Conservation (phyloP, 2,329 filamentous ascomycete species). For the Fusarium buxicola region DNA sequence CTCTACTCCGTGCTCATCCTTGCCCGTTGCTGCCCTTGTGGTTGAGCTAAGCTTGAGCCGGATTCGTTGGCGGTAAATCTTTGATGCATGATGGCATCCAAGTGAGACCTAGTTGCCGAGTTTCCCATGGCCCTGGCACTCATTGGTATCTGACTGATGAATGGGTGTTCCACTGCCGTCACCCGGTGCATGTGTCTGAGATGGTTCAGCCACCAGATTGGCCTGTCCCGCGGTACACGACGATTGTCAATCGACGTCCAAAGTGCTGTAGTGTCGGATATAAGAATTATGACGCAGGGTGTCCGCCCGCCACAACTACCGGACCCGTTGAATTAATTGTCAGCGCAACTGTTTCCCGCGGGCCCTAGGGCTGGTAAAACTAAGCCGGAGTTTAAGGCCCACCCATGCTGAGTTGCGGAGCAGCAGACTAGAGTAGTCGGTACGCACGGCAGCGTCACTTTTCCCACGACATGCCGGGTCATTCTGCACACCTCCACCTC, state of each 20-base stretch:
- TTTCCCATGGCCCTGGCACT: conserved; percentile 19
- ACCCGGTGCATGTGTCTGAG: conserved; percentile 1
- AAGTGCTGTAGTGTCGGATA: conserved; percentile 1
- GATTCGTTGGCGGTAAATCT: conserved; percentile 24
- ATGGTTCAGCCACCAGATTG: conserved; percentile 1
- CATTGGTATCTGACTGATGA: conserved; percentile 6
- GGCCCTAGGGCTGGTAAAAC: conserved; percentile 33
- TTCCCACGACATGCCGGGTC: conserved; percentile 33
- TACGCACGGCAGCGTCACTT: conserved; percentile 24
- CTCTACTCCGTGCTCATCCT: conserved; percentile 18
- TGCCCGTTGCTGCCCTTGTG: conserved; percentile 10
- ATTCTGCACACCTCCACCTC: conserved; percentile 23
- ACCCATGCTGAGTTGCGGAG: conserved; percentile 4
- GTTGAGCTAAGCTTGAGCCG: conserved; percentile 27
- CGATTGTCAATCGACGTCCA: background rate
- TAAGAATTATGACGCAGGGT: conserved; percentile 24
- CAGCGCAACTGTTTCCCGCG: conserved; percentile 16
- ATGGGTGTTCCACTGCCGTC: conserved; percentile 14
- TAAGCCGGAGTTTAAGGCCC: conserved; percentile 30
- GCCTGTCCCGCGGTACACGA: background rate
- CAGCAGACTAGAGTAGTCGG: background rate
- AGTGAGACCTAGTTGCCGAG: conserved; percentile 16
- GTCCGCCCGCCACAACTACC: conserved; percentile 26
- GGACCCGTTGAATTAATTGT: conserved; percentile 21
- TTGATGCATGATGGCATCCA: background rate